These are phyloP conservation scores for Francoa sonchifolia DNA, from an alignment of 441 rosid genomes.

Conservation along the genomic window DNA sequence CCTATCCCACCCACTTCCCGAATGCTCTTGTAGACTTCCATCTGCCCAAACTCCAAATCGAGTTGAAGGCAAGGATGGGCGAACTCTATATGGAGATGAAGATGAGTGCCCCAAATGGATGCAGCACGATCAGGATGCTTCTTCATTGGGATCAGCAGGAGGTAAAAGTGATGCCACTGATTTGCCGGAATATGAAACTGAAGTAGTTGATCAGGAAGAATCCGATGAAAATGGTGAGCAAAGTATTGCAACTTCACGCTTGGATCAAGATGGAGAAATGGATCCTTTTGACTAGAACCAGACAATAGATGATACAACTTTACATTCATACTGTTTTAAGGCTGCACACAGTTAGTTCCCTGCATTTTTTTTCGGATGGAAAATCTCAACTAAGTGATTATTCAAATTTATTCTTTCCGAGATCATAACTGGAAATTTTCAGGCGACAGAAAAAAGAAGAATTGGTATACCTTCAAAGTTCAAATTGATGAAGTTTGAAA, in stretches of 20 bases:
- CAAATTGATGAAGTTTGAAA: no score
- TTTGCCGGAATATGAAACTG: constrained; percentile 44
- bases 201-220: constrained; percentile 40
- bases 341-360: constrained; percentile 15
- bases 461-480: constrained; percentile 19
- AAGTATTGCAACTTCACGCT: constrained; percentile 28
- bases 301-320: constrained; percentile 11
- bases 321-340: constrained; percentile 8
- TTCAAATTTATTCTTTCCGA: constrained; percentile 32
- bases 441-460: constrained; percentile 18
- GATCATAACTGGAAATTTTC: constrained; percentile 16
- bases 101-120: constrained; percentile 92
- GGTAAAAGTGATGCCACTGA: constrained; percentile 34
- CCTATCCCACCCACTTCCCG: constrained; percentile 87
- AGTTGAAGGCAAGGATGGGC: constrained; percentile 37
- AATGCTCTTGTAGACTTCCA: constrained; percentile 80
- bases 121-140: constrained; percentile 21
- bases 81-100: constrained; percentile 59
- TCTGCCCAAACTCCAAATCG: constrained; percentile 24
- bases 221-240: constrained; percentile 33
- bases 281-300: constrained; percentile 71
- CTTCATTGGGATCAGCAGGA: constrained; percentile 21
- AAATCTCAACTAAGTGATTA: no score
- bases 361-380: constrained; percentile 19
- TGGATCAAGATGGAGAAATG: constrained; percentile 80